phyloP scores from a whole-genome alignment of 2,329 filamentous ascomycete species.

The Diaporthe velutina region DNA sequence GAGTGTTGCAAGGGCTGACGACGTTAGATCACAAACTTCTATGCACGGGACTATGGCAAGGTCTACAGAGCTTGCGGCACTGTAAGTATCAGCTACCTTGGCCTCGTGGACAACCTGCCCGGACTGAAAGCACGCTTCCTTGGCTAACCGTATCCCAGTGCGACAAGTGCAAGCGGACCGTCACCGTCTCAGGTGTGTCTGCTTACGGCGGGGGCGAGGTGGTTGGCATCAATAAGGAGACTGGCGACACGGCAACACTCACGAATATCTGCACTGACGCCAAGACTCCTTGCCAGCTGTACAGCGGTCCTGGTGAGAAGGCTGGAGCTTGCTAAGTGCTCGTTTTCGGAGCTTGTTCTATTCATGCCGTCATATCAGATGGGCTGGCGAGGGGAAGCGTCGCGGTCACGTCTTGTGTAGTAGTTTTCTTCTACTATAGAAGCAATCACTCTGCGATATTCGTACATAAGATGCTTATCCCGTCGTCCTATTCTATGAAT shows the following conservation, averaged over 20 bases:
- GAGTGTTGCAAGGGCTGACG: background rate
- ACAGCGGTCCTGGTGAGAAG: constrained; percentile 5
- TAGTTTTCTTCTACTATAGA: background rate
- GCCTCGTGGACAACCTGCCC: background rate
- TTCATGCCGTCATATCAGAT: background rate
- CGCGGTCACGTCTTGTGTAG: background rate
- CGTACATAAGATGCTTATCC: background rate
- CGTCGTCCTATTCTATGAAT: too few species aligned
- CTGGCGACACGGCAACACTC: background rate
- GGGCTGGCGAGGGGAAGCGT: background rate
- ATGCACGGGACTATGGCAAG: background rate
- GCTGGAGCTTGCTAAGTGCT: background rate
- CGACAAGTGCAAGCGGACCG: constrained; percentile 2
- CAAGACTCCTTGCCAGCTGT: constrained; percentile 3
- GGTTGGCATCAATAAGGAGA: background rate
- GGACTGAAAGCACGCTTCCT: background rate
- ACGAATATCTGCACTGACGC: background rate
- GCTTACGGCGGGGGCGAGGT: background rate
- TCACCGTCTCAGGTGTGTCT: background rate
- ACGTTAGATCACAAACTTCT: constrained; percentile 2
- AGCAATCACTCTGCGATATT: background rate
- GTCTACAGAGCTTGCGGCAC: constrained; percentile 7
- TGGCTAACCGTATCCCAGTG: background rate
- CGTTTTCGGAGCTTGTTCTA: background rate
- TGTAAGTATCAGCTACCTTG: constrained; percentile 1